Conservation (phyloP, 345 rosid species). For the Trapa bicornis region DNA sequence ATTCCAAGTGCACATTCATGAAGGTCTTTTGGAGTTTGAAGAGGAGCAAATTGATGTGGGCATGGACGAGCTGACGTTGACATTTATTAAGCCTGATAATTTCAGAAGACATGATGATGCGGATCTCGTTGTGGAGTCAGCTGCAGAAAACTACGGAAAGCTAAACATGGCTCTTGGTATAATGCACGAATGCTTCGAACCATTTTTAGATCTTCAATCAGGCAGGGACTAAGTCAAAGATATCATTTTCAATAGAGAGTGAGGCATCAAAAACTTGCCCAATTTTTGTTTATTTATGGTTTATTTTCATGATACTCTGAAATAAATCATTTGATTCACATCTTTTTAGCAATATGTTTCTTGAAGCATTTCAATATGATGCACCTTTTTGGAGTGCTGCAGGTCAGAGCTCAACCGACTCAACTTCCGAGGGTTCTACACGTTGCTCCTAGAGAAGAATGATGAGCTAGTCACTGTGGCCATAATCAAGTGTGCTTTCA, state of each 20-base stretch:
- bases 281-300: neutral
- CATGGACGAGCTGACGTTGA: constrained; percentile 55
- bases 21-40: constrained; percentile 41
- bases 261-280: constrained; percentile 16
- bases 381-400: constrained; percentile 7
- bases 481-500: constrained; percentile 22
- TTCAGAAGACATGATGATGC: constrained; percentile 17
- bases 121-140: constrained; percentile 25
- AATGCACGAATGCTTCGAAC: constrained; percentile 87
- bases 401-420: constrained; percentile 57
- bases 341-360: neutral
- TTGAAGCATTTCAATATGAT: neutral
- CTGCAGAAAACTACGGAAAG: constrained; percentile 43
- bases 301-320: neutral
- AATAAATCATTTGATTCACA: neutral
- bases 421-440: constrained; percentile 71
- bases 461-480: constrained; percentile 59
- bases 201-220: constrained; percentile 39
- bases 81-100: constrained; percentile 32
- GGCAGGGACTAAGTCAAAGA: constrained; percentile 52
- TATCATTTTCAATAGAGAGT: constrained; percentile 69
- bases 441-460: constrained; percentile 53
- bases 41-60: constrained; percentile 53
- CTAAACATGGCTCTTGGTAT: constrained; percentile 58
- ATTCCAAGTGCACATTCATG: constrained; percentile 37